phyloP scores from a whole-genome alignment of 805 yeast species.

The Ogataea populi-albae region DNA sequence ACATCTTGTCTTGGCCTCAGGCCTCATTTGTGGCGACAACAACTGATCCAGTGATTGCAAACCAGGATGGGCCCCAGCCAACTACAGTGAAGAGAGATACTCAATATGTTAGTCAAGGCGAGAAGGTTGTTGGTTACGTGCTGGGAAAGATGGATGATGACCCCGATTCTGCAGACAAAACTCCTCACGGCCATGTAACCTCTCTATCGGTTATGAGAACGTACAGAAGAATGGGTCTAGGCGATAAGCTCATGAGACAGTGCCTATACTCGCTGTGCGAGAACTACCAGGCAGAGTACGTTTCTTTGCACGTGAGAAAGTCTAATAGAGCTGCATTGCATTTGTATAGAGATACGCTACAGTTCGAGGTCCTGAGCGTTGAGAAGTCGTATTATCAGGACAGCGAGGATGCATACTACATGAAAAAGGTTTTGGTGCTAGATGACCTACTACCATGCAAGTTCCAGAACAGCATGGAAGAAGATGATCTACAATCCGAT shows the following conservation, averaged over 20 bases:
- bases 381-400: constrained; percentile 93
- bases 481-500: constrained; percentile 56
- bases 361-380: constrained; percentile 76
- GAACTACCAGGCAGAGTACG: constrained; percentile 75
- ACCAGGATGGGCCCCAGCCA: constrained; percentile 18
- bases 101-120: constrained; percentile 63
- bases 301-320: constrained; percentile 88
- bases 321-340: constrained; percentile 93
- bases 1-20: constrained; percentile 94
- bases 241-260: constrained; percentile 87
- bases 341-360: constrained; percentile 79
- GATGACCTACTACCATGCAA: constrained; percentile 61
- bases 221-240: constrained; percentile 91
- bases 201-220: constrained; percentile 93
- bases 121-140: constrained; percentile 92
- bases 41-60: constrained; percentile 44
- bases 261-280: constrained; percentile 73
- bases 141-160: constrained; percentile 97
- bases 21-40: constrained; percentile 94
- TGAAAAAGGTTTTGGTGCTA: constrained; percentile 67
- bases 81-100: constrained; percentile 26
- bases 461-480: constrained; percentile 45
- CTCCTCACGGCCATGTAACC: constrained; percentile 90
- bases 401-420: constrained; percentile 96
- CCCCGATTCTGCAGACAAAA: constrained; percentile 57